Conservation (phyloP, 2,329 filamentous ascomycete species). For the Davidsoniella virescens region DNA sequence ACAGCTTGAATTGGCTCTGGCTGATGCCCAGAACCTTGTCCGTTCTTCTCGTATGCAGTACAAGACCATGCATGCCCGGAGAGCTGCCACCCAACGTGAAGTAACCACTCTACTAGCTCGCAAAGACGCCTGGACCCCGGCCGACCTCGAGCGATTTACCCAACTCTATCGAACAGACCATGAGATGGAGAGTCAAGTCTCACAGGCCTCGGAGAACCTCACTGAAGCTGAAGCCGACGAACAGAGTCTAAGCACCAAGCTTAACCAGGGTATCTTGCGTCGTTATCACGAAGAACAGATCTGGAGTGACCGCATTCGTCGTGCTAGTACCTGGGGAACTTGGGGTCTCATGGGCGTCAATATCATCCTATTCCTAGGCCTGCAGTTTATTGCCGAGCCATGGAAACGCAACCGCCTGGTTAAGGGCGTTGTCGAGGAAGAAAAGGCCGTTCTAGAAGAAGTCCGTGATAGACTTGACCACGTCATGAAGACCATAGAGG, state of each 20-base stretch:
- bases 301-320: slow-evolving; percentile 92
- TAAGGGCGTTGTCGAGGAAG: slow-evolving; percentile 64
- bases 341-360: slow-evolving; percentile 98
- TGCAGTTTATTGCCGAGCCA: slow-evolving; percentile 82
- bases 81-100: slow-evolving; percentile 83
- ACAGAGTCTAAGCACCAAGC: slow-evolving; percentile 55
- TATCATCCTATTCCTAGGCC: slow-evolving; percentile 69
- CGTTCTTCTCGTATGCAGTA: slow-evolving; percentile 58
- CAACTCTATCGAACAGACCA: slow-evolving; percentile 83
- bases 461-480: slow-evolving; percentile 19
- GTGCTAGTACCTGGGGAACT: slow-evolving; percentile 96
- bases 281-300: slow-evolving; percentile 98
- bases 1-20: slow-evolving; percentile 42
- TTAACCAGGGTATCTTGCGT: slow-evolving; percentile 71
- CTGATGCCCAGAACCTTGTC: slow-evolving; percentile 46
- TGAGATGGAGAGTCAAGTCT: slow-evolving; percentile 73
- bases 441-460: slow-evolving; percentile 40
- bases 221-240: slow-evolving; percentile 63
- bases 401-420: slow-evolving; percentile 75
- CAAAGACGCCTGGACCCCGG: slow-evolving; percentile 79
- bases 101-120: slow-evolving; percentile 85
- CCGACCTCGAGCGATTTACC: slow-evolving; percentile 88
- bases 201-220: slow-evolving; percentile 53
- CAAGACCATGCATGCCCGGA: slow-evolving; percentile 66
- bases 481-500: slow-evolving; percentile 12